phyloP scores from a whole-genome alignment of 257 asterid genomes.

The Solanum lignicaule region DNA sequence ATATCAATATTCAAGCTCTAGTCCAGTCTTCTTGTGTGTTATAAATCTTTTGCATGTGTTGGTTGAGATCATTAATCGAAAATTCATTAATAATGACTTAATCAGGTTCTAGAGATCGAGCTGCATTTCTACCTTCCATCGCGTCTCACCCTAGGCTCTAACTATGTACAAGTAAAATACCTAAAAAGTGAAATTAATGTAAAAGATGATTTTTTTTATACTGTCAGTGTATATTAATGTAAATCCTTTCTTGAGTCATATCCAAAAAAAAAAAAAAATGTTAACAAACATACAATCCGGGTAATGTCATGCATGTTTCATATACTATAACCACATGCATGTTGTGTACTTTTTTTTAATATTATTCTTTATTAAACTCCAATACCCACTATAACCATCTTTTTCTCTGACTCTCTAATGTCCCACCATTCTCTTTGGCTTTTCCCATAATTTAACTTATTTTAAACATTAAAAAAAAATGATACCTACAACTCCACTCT shows the following conservation, averaged over 20 bases:
- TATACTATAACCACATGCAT: not conserved
- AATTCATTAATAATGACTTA: not conserved
- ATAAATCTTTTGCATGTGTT: not conserved
- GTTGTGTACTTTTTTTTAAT: not conserved
- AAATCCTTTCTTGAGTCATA: not conserved
- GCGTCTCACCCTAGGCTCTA: not conserved
- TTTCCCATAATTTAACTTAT: conserved; percentile 18
- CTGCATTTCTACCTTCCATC: not conserved
- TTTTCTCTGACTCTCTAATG: conserved; percentile 17
- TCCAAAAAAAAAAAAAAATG: not conserved
- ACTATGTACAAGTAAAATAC: not conserved
- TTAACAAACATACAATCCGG: conserved; percentile 12
- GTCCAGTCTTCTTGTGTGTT: not conserved
- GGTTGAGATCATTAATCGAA: not conserved
- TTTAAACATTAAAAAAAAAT: not conserved
- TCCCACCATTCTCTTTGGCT: conserved; percentile 34
- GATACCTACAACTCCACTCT: not conserved
- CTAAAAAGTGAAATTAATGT: not conserved
- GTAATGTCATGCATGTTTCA: conserved; percentile 17
- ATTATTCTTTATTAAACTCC: not conserved
- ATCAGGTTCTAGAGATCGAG: not conserved
- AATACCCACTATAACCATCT: conserved; percentile 3
- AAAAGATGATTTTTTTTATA: not conserved
- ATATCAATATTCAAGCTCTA: not conserved
- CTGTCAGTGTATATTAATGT: not conserved